Evolutionary conservation across 768 basidiomycete species (phyloP).

Genomic region (Tulasnella sp.): DNA sequence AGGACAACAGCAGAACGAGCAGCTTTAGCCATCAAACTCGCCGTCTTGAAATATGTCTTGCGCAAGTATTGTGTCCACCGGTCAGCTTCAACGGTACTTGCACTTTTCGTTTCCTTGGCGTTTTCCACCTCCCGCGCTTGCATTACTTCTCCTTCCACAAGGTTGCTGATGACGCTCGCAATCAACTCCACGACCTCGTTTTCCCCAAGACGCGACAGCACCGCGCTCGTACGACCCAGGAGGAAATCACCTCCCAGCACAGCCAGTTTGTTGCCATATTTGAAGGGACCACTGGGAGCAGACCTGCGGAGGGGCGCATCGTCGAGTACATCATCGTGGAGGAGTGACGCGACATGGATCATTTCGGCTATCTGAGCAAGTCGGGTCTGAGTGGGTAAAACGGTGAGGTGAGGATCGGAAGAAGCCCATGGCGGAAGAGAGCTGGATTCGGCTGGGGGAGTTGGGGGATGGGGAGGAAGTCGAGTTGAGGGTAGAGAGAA

Average conservation of each 20-base stretch:
- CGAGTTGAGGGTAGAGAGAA: slow-evolving; percentile 36
- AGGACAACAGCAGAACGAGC: slow-evolving; percentile 76
- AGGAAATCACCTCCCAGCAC: slow-evolving; percentile 94
- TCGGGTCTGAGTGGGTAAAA: slow-evolving; percentile 80
- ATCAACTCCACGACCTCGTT: slow-evolving; percentile 88
- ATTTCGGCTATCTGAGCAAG: slow-evolving; percentile 96
- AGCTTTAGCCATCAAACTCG: slow-evolving; percentile 80
- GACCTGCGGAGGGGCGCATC: slow-evolving; percentile 57
- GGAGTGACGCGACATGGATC: slow-evolving; percentile 88
- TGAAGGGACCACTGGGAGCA: slow-evolving; percentile 51
- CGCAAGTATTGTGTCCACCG: slow-evolving; percentile 72
- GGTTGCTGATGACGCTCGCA: slow-evolving; percentile 80
- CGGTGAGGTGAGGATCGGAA: slow-evolving; percentile 27
- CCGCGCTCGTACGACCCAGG: slow-evolving; percentile 79
- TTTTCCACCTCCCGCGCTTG: slow-evolving; percentile 31
- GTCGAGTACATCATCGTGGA: slow-evolving; percentile 88
- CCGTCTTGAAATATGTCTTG: slow-evolving; percentile 89
- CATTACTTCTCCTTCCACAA: slow-evolving; percentile 94
- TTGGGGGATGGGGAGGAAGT: slow-evolving; percentile 29
- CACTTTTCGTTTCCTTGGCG: slow-evolving; percentile 21
- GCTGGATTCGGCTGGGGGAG: slow-evolving; percentile 20
- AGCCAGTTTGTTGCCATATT: slow-evolving; percentile 85
- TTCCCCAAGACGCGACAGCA: slow-evolving; percentile 74
- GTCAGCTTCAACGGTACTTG: slow-evolving; percentile 22
- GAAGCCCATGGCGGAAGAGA: background rate